Conservation (phyloP, 2,329 filamentous ascomycete species). For the Tympanopsis confertula region DNA sequence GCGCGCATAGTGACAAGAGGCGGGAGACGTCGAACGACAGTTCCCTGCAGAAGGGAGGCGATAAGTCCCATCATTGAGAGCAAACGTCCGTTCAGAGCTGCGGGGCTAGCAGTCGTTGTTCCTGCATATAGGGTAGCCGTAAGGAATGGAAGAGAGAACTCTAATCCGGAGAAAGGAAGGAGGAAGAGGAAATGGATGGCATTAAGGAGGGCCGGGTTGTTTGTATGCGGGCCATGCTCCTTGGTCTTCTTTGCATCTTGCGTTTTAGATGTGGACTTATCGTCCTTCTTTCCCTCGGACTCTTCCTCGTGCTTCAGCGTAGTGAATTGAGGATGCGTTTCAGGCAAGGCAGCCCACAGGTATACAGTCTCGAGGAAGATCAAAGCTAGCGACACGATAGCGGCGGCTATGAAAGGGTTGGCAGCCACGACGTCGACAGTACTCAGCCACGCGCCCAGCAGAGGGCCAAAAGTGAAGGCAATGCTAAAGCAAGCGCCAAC, state of each 20-base stretch:
- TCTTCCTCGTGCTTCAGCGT: constrained; percentile 7
- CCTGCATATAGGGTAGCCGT: constrained; percentile 44
- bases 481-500: constrained; percentile 60
- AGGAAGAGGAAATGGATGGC: constrained; percentile 55
- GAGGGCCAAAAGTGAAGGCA: constrained; percentile 58
- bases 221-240: constrained; percentile 6
- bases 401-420: constrained; percentile 57
- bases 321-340: constrained; percentile 36
- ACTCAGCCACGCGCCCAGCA: constrained; percentile 52
- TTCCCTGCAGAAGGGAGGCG: constrained; percentile 52
- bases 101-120: constrained; percentile 32
- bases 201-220: constrained; percentile 36
- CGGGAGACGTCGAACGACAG: constrained; percentile 47
- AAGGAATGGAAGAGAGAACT: constrained; percentile 60
- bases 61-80: constrained; percentile 56
- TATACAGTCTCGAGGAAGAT: constrained; percentile 53
- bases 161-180: constrained; percentile 58
- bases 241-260: constrained; percentile 1
- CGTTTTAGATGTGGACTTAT: neutral
- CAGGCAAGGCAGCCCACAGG: constrained; percentile 48
- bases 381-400: constrained; percentile 48
- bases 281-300: constrained; percentile 2
- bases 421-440: constrained; percentile 45
- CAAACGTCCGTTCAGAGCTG: constrained; percentile 46
- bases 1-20: constrained; percentile 50